Percentiles rank a stretch among this genome's conserved stretches.
These are phyloP conservation scores for Hevea brasiliensis DNA, from an alignment of 345 rosid species.

Conservation along the genomic window DNA sequence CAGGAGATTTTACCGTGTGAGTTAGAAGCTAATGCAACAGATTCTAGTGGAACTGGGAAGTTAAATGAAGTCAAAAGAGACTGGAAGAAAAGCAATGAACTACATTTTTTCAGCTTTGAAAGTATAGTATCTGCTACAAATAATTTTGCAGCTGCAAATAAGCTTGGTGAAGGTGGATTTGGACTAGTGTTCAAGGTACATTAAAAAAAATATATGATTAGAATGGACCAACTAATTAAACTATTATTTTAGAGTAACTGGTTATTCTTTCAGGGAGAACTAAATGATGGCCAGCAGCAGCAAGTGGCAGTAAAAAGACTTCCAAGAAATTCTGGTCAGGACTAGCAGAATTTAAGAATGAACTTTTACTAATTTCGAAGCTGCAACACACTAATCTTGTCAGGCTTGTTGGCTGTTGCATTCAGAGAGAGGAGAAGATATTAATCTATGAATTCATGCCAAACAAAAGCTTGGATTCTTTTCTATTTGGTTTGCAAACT, in stretches of 20 bases:
- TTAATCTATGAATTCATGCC: too few relatives aligned
- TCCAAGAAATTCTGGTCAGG: slow-evolving; percentile 19
- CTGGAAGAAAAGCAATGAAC: slow-evolving; percentile 4
- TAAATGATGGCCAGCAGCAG: slow-evolving; percentile 17
- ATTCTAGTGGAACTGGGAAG: background rate
- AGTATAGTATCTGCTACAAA: slow-evolving; percentile 18
- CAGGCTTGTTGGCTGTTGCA: slow-evolving; percentile 22
- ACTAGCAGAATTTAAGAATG: slow-evolving; percentile 18
- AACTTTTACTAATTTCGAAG: slow-evolving; percentile 16
- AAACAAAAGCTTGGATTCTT: too few relatives aligned
- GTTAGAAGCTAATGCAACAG: background rate
- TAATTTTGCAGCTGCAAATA: slow-evolving; percentile 22
- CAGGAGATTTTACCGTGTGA: slow-evolving; percentile 7
- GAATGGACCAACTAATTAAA: too few relatives aligned
- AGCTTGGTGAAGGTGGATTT: slow-evolving; percentile 32
- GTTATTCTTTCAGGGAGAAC: slow-evolving; percentile 12
- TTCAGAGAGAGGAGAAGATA: too few relatives aligned
- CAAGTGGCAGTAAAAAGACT: slow-evolving; percentile 22
- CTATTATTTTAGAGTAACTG: background rate
- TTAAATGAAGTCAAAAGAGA: background rate
- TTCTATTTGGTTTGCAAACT: too few relatives aligned
- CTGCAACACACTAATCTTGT: slow-evolving; percentile 29
- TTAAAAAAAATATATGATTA: background rate
- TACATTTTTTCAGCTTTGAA: slow-evolving; percentile 25
- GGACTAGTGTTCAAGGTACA: slow-evolving; percentile 27